A percentile compares a stretch with the other conserved stretches of the same genome.
phyloP scores from a whole-genome alignment of 768 basidiomycete species.

The Boletellus sp. region DNA sequence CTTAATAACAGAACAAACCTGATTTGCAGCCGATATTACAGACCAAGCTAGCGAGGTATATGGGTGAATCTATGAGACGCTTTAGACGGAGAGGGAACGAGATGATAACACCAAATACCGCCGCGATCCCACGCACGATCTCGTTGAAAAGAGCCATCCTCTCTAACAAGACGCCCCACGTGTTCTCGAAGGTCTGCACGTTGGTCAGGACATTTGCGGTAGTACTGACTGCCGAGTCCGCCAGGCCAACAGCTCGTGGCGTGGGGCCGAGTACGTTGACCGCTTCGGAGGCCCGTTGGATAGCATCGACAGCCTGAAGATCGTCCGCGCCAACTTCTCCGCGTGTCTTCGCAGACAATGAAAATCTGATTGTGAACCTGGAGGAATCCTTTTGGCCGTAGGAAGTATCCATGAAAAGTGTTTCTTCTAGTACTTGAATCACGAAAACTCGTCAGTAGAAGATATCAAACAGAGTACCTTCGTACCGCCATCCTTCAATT shows the following conservation, averaged over 20 bases:
- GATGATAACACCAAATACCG: constrained; percentile 2
- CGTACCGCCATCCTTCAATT: constrained; percentile 14
- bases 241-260: background rate
- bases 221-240: background rate
- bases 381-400: background rate
- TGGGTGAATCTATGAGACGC: constrained; percentile 13
- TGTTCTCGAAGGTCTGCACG: constrained; percentile 16
- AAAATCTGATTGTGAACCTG: constrained; percentile 13
- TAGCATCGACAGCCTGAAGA: constrained; percentile 13
- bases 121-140: constrained; percentile 8
- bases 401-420: constrained; percentile 1
- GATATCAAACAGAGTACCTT: background rate
- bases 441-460: background rate
- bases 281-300: constrained; percentile 3
- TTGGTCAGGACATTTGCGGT: background rate
- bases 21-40: constrained; percentile 20
- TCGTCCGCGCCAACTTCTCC: constrained; percentile 4
- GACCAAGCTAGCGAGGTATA: constrained; percentile 19
- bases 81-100: background rate
- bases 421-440: constrained; percentile 13
- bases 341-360: background rate
- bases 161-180: constrained; percentile 13
- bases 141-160: constrained; percentile 14
- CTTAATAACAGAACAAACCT: constrained; percentile 3
- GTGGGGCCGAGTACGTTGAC: background rate